A percentile compares a stretch with the other conserved stretches of the same genome.
These are phyloP conservation scores for Dothideomycetes sp. DNA, from an alignment of 2,329 filamentous ascomycete species.

Conservation along the genomic window DNA sequence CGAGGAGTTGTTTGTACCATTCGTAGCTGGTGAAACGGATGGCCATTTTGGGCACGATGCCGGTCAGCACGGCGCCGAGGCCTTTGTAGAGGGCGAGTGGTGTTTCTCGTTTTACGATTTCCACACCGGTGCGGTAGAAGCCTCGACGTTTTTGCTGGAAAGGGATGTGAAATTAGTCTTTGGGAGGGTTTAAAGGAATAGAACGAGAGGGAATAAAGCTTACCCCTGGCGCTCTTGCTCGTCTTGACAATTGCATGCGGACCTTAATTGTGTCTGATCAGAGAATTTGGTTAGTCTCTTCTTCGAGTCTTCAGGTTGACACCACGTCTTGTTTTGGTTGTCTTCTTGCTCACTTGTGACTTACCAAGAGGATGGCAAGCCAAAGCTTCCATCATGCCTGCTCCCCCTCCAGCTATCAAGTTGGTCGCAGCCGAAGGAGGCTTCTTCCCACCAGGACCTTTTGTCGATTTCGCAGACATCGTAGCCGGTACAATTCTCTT, in stretches of 20 bases:
- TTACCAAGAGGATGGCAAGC: slow-evolving; percentile 86
- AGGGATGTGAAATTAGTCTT: slow-evolving; percentile 1
- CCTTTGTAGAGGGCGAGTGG: slow-evolving; percentile 94
- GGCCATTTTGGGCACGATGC: slow-evolving; percentile 98
- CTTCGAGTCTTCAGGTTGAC: not conserved
- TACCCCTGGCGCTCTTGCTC: slow-evolving; percentile 72
- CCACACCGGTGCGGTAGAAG: slow-evolving; percentile 74
- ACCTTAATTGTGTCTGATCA: slow-evolving; percentile 87
- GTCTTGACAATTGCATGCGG: slow-evolving; percentile 92
- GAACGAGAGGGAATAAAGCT: slow-evolving; percentile 23
- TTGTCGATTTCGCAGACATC: slow-evolving; percentile 54
- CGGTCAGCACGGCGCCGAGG: slow-evolving; percentile 89
- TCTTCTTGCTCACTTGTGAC: slow-evolving; percentile 19
- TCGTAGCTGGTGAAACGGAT: slow-evolving; percentile 98
- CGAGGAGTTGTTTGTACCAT: slow-evolving; percentile 78
- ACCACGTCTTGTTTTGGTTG: no score
- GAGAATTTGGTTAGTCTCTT: not conserved
- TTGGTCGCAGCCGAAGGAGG: slow-evolving; percentile 82
- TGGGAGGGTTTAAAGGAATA: slow-evolving; percentile 1
- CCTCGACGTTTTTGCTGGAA: slow-evolving; percentile 66
- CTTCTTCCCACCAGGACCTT: slow-evolving; percentile 56
- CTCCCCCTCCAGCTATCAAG: slow-evolving; percentile 88
- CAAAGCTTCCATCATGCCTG: slow-evolving; percentile 98
- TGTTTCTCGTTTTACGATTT: slow-evolving; percentile 85
- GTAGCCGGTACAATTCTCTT: no score